phyloP scores from a whole-genome alignment of 352 stramenopile species.

The Phytophthora litchii region DNA sequence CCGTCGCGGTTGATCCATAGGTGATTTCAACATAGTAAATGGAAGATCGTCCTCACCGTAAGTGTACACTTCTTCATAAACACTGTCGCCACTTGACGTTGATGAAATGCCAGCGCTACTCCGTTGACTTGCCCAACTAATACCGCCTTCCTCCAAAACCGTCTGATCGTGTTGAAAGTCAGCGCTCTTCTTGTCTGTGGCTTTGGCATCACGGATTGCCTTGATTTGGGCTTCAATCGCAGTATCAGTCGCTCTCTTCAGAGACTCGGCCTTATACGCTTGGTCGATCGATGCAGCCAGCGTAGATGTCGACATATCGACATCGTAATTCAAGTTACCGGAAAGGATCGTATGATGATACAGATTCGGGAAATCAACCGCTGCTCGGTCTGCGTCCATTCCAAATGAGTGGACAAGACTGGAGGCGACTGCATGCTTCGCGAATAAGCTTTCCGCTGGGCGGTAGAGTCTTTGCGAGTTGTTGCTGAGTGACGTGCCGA shows the following conservation, averaged over 20 bases:
- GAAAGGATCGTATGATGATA: conserved; percentile 87
- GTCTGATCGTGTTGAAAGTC: conserved; percentile 19
- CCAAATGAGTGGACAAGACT: conserved; percentile 82
- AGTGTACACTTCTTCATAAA: conserved; percentile 64
- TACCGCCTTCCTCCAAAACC: conserved; percentile 12
- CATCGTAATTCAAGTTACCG: conserved; percentile 82
- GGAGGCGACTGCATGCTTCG: conserved; percentile 62
- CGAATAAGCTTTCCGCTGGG: conserved; percentile 37
- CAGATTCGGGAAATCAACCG: conserved; percentile 82
- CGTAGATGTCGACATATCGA: conserved; percentile 49
- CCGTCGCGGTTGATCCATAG: conserved; percentile 9
- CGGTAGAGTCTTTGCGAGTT: conserved; percentile 33
- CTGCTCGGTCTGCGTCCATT: conserved; percentile 76
- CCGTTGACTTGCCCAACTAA: conserved; percentile 23
- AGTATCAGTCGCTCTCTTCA: conserved; percentile 59
- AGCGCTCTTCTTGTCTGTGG: conserved; percentile 9
- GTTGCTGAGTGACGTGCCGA: conserved; percentile 49
- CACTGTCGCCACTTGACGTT: conserved; percentile 30
- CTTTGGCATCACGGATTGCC: conserved; percentile 27
- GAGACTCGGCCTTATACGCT: conserved; percentile 75
- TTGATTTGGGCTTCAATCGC: conserved; percentile 72
- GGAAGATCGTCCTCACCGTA: conserved; percentile 57
- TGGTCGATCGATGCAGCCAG: conserved; percentile 62
- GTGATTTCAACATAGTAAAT: conserved; percentile 70
- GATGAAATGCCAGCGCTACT: conserved; percentile 28